phyloP scores from a whole-genome alignment of 1,284 basidiomycete species.

The Leccinum pallidistipes region DNA sequence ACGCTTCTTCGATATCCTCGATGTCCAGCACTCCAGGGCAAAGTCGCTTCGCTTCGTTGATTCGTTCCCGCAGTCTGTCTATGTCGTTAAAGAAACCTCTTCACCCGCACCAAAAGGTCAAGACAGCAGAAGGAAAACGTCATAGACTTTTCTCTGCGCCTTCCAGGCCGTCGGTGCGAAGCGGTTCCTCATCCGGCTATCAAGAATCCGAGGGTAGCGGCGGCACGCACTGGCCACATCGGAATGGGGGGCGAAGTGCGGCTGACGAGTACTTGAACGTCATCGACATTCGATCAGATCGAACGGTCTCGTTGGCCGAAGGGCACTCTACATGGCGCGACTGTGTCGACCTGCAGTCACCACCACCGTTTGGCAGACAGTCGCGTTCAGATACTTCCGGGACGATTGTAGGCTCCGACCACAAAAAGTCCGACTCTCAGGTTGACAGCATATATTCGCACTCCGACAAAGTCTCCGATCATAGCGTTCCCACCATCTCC shows the following conservation, averaged over 20 bases:
- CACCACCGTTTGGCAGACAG: slow-evolving; percentile 6
- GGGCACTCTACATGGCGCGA: not conserved
- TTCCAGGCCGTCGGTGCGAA: slow-evolving; percentile 1
- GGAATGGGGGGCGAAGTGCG: not conserved
- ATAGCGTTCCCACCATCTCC: not conserved
- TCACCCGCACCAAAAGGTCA: slow-evolving; percentile 13
- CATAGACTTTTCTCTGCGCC: slow-evolving; percentile 18
- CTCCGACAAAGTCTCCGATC: slow-evolving; percentile 17
- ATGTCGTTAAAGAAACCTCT: slow-evolving; percentile 4
- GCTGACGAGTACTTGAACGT: slow-evolving; percentile 17
- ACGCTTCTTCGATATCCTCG: slow-evolving; percentile 18
- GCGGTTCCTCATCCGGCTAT: not conserved
- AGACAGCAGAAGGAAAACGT: slow-evolving; percentile 11
- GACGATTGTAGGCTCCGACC: slow-evolving; percentile 19
- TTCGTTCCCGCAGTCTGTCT: slow-evolving; percentile 18
- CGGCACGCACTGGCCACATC: not conserved
- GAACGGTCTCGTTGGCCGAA: not conserved
- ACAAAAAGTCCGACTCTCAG: slow-evolving; percentile 6
- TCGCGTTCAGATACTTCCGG: slow-evolving; percentile 24
- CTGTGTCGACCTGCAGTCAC: slow-evolving; percentile 6
- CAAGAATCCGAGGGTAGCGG: not conserved
- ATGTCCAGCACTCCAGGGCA: slow-evolving; percentile 6
- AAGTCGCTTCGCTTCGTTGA: slow-evolving; percentile 13
- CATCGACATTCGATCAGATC: slow-evolving; percentile 22
- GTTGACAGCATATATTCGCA: slow-evolving; percentile 1